phyloP scores from a whole-genome alignment of 768 basidiomycete genomes.

The Leccinum aurantiacum region DNA sequence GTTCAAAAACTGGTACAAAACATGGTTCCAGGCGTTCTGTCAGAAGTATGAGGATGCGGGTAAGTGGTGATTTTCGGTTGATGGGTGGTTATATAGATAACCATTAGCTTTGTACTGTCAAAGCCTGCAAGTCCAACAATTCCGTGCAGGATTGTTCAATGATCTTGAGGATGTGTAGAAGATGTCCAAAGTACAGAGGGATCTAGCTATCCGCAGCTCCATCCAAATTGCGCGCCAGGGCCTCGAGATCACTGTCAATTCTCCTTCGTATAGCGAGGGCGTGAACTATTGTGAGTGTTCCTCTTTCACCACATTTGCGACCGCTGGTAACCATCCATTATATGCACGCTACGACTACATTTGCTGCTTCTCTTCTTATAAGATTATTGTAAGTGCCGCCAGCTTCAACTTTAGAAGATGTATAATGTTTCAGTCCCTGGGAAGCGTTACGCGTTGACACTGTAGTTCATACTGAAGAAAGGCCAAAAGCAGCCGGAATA shows the following conservation, averaged over 20 bases:
- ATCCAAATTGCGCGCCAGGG: conserved; percentile 80
- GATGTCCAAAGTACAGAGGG: conserved; percentile 76
- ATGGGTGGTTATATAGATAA: conserved; percentile 4
- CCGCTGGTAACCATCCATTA: conserved; percentile 70
- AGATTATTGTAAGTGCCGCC: conserved; percentile 72
- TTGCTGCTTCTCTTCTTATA: conserved; percentile 86
- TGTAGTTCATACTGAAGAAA: conserved; percentile 86
- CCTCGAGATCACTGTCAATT: conserved; percentile 82
- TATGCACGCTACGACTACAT: conserved; percentile 91
- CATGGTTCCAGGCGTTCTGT: conserved; percentile 79
- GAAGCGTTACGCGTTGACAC: conserved; percentile 86
- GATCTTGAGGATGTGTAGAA: conserved; percentile 85
- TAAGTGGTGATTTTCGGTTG: conserved; percentile 32
- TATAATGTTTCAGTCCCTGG: conserved; percentile 66
- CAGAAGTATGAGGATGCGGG: conserved; percentile 82
- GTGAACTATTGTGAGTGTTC: conserved; percentile 77
- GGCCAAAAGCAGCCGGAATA: conserved; percentile 55
- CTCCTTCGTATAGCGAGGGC: conserved; percentile 81
- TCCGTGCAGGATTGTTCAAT: conserved; percentile 77
- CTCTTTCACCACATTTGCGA: neutral
- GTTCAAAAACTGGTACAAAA: conserved; percentile 79
- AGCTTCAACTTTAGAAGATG: neutral
- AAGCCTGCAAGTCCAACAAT: conserved; percentile 81
- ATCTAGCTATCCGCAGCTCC: conserved; percentile 71
- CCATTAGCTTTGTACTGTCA: conserved; percentile 78